Evolutionary conservation across 192 early-diverging fungal genomes (phyloP).

Genomic region (Coemansia umbellata): DNA sequence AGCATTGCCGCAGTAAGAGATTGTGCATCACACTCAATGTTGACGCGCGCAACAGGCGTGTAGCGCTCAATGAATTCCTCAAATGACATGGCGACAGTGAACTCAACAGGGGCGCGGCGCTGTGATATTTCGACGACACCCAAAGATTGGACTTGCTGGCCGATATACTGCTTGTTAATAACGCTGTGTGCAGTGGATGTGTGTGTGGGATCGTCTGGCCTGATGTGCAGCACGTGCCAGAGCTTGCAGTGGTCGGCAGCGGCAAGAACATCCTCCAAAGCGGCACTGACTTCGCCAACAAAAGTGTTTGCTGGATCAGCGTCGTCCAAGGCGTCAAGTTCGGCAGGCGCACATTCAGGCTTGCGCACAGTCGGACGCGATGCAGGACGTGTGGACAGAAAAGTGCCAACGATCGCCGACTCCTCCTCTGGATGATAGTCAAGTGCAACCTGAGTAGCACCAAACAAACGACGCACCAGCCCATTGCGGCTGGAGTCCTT

Average conservation of each 20-base stretch:
- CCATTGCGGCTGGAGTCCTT: constrained; percentile 64
- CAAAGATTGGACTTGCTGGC: constrained; percentile 64
- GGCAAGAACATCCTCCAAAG: constrained; percentile 73
- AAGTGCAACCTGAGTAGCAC: constrained; percentile 64
- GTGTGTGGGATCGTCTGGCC: constrained; percentile 56
- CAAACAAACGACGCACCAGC: constrained; percentile 74
- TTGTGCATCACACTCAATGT: neutral
- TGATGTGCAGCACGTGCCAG: constrained; percentile 82
- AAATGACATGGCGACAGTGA: constrained; percentile 64
- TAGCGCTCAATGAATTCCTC: constrained; percentile 74
- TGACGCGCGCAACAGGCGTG: constrained; percentile 47
- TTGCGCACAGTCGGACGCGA: constrained; percentile 55
- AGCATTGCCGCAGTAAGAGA: constrained; percentile 8
- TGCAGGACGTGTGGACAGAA: constrained; percentile 68
- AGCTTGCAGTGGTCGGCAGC: constrained; percentile 71
- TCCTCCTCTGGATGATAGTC: constrained; percentile 72
- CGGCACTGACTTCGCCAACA: constrained; percentile 58
- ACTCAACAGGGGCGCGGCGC: constrained; percentile 65
- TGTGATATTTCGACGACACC: constrained; percentile 68
- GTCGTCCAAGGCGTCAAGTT: constrained; percentile 16
- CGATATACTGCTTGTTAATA: constrained; percentile 62
- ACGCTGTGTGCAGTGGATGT: constrained; percentile 25
- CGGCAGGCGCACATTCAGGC: neutral
- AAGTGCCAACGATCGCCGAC: constrained; percentile 69
- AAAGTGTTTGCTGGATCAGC: constrained; percentile 42